A percentile compares a stretch with the other conserved stretches of the same genome.
phyloP scores from a whole-genome alignment of 225 moss, liverwort and hornwort species.

The Pleurozium schreberi region DNA sequence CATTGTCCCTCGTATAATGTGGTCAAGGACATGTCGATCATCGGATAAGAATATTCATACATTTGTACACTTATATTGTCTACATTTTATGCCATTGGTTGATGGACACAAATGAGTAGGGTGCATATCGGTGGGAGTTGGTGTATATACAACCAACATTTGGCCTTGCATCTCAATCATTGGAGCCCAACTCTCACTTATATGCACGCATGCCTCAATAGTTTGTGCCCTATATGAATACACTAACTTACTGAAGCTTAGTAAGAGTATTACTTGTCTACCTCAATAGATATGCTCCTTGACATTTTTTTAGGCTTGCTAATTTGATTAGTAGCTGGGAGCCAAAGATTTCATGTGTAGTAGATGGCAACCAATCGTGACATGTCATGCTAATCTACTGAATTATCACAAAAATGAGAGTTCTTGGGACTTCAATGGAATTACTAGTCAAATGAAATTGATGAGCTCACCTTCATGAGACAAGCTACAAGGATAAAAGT shows the following conservation, averaged over 20 bases:
- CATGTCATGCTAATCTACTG: not conserved
- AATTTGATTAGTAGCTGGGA: fast-evolving
- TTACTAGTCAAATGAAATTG: fast-evolving
- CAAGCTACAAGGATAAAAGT: fast-evolving
- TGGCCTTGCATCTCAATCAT: no score
- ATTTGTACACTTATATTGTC: fast-evolving
- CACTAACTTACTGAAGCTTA: fast-evolving
- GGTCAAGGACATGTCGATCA: not conserved
- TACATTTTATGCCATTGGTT: not conserved
- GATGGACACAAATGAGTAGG: not conserved
- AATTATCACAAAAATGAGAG: not conserved
- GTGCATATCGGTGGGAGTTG: fast-evolving
- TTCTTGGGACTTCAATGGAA: not conserved
- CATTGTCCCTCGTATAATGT: no score
- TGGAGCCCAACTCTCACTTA: fast-evolving
- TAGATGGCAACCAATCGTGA: fast-evolving
- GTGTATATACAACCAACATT: not conserved
- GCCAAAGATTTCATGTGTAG: fast-evolving
- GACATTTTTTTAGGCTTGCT: not conserved
- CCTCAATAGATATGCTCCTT: fast-evolving
- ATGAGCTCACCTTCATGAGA: fast-evolving
- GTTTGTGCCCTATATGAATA: fast-evolving
- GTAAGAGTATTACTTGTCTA: not conserved
- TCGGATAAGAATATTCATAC: not conserved
- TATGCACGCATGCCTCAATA: not conserved